Evolutionary conservation across 495 filamentous ascomycete species (phyloP).

Genomic region (Choiromyces venosus): DNA sequence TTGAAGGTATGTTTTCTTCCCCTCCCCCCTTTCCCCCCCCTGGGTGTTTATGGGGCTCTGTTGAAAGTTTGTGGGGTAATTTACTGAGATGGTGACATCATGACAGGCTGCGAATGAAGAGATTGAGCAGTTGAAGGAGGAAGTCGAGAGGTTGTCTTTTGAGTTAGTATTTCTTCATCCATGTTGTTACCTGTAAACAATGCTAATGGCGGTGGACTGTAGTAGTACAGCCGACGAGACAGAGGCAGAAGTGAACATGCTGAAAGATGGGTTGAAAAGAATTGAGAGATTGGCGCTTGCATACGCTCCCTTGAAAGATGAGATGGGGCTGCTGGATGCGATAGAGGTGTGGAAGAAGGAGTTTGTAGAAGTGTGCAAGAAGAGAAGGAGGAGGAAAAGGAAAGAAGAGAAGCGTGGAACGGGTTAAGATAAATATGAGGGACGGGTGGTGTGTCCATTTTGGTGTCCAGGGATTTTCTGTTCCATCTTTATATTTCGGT

Average conservation of each 20-base stretch:
- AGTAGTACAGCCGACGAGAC: constrained; percentile 18
- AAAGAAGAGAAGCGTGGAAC: constrained; percentile 30
- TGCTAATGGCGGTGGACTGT: neutral
- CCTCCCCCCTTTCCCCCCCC: neutral
- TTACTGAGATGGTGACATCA: constrained; percentile 7
- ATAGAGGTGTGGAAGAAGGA: constrained; percentile 31
- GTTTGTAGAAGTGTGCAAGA: constrained; percentile 28
- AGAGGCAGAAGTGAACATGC: constrained; percentile 27
- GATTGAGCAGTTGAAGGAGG: constrained; percentile 11
- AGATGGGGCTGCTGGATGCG: constrained; percentile 27
- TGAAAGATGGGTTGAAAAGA: constrained; percentile 35
- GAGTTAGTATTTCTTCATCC: constrained; percentile 9
- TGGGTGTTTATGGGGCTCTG: neutral
- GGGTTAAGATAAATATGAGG: constrained; percentile 5
- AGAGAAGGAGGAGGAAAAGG: constrained; percentile 29
- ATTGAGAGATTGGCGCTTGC: constrained; percentile 33
- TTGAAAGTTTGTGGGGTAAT: neutral
- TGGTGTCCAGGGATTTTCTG: neutral
- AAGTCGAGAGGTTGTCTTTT: constrained; percentile 21
- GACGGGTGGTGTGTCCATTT: neutral
- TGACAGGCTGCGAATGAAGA: constrained; percentile 18
- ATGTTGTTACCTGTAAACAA: neutral
- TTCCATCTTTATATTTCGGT: neutral
- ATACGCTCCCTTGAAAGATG: constrained; percentile 30
- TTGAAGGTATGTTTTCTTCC: constrained; percentile 20